Evolutionary conservation across 202 grass and related monocot genomes (phyloP), one percentile per base, ranked within the genome.

Genomic region (Eragrostis tef): DNA sequence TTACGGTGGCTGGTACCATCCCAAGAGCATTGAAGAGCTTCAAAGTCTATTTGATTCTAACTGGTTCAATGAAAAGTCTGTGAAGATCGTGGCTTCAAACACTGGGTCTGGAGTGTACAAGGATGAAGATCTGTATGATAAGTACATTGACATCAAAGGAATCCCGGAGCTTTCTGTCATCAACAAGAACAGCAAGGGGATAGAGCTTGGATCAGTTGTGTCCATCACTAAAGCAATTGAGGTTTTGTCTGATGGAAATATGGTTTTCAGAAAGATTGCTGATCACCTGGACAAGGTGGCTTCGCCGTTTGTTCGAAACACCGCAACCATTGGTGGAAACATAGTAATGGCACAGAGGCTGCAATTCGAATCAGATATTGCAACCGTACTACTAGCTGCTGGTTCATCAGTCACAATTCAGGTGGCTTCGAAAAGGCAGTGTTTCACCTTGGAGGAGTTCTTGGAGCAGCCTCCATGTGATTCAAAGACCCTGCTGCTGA

Each of bases 101-200:
- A 95, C 93, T 6, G 84, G 89, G 34, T 80, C 89, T 29, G 89
- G 93, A 15, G 85, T 94, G 24, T 92, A 92, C 79, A 94, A 94
- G 20, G 93, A 94, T 74, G 64, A 89, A 58, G 93, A 94, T 22
- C 71, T 94, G 15, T 50, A 86, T 66, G 87, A 90, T 24, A 92
- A 75, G 73, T 88, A 88, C 69, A 83, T 94, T 67, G 85, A 94
- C 77, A 79, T 94, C 85, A 80, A 81, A 80, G 87, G 79, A 20
- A 90, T 94, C 9, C 87, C 82, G 2, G 89, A 92, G 79, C 82
- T 94, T 48, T 90, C 87, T 17, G 71, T 81, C 27, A 63, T 94
- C 81, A 71, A 84, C 48, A 84, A 20, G 21, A 85, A 20, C 84
- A 81, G 11, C 70, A 83, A 90, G 53, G 93, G 93, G 19, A 39